Evolutionary conservation across 768 basidiomycete genomes (phyloP), one percentile per base, ranked within the genome.

Genomic region (Cystofilobasidium macerans): DNA sequence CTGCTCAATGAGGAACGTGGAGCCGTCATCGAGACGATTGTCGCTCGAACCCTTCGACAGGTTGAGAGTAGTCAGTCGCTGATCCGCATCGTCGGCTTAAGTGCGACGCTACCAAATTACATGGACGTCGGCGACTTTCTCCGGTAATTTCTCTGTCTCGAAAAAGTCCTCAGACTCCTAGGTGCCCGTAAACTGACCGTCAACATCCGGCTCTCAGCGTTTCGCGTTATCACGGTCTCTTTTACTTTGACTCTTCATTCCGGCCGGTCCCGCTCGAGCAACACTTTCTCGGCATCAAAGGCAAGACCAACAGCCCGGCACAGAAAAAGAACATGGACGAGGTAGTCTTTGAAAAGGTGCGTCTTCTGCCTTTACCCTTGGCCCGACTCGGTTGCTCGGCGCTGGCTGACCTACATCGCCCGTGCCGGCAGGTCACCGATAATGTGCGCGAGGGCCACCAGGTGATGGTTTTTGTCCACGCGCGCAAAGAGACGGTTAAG

Each of bases 391-490:
- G n/a, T n/a, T n/a, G n/a, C n/a, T n/a, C n/a, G n/a, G n/a, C n/a
- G n/a, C n/a, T n/a, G n/a, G n/a, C n/a, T n/a, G n/a, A n/a, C n/a
- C n/a, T n/a, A n/a, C n/a, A n/a, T n/a, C n/a, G n/a, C n/a, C n/a
- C n/a, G n/a, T n/a, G n/a, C n/a, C n/a, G n/a, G n/a, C 66, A 77
- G 77, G 91, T 98, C 24, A 82, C 86, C 3, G 86, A 88, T 38
- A 79, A 98, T 8, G 88, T 98, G 33, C 80, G 78, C n/a, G 82
- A 85, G 71, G 95, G 93, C 3, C 95, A 99, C 77, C 95, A 98
- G 75, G 91, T 95, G 68, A 98, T 99, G 93, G 93, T 99, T 0
- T 99, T 99, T 72, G 95, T 99, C 12, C 95, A 99, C 75, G 90
- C 95, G 18, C 83, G 95, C 35, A 98, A 95, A 78, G 95, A 98